Evolutionary conservation across 441 rosid genomes (phyloP), one percentile per base, ranked within the genome.

Genomic region (Pelargonium australe): DNA sequence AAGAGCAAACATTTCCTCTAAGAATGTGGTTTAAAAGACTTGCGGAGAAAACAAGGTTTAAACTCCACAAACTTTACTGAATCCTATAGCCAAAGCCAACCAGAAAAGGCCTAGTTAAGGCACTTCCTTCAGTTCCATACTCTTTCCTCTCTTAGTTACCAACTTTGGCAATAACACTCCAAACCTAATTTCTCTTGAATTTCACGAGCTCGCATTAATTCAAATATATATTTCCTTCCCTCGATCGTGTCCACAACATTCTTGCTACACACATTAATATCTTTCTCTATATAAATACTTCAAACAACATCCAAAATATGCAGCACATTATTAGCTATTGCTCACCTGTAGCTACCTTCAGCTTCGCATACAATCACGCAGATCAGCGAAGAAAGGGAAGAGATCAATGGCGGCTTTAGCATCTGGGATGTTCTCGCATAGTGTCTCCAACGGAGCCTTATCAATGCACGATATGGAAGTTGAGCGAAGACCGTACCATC

Each of bases 401-500:
- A 20, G 23, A 20, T 20, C 23, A 20, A 68, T 23, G 17, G 0
- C 31, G 11, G 20, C 2, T 5, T 64, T 40, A 65, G 85, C 86
- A 23, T 81, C 91, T 31, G 95, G 84, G 67, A 87, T 85, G 20
- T 72, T 87, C 25, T 83, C 84, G 82, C 83, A 85, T 10, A 64
- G 75, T 37, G 76, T 84, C 65, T 83, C 81, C 72, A 85, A 87
- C 13, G 89, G 89, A 2, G 84, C 90, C 72, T 71, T 87, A 65
- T 84, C 76, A 1, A 76, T 80, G 19, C 67, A 72, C 9, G 87
- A 86, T 64, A 67, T 71, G 37, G 85, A 74, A 45, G 74, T 86
- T 10, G 83, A 82, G 19, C 78, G 88, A 5, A 83, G 97, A 41
- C 95, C 92, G 0, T 91, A 89, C 74, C 95, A 87, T 78, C 78